Conservation (phyloP, 305 asterid species). For the Fraxinus greggii region DNA sequence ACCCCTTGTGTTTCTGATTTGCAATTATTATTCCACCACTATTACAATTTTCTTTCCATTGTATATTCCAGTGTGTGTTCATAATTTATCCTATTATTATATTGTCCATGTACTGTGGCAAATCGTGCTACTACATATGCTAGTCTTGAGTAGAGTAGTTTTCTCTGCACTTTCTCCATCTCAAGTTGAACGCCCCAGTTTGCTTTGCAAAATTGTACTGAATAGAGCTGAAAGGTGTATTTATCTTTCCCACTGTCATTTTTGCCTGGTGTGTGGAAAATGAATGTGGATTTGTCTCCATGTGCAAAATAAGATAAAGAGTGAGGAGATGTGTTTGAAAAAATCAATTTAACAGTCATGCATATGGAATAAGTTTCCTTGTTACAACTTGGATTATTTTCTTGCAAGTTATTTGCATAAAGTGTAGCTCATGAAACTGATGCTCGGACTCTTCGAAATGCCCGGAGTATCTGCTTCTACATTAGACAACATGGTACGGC, state of each 20-base stretch:
- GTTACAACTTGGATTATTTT: not conserved
- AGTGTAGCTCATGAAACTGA: not conserved
- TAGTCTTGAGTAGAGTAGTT: not conserved
- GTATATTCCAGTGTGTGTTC: not conserved
- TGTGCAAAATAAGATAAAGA: not conserved
- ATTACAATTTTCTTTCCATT: not conserved
- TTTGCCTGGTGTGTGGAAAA: not conserved
- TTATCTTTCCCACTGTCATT: not conserved
- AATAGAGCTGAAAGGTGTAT: not conserved
- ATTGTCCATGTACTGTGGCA: not conserved
- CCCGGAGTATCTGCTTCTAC: not conserved
- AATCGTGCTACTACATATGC: not conserved
- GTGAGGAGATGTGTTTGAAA: not conserved
- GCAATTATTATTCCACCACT: not conserved
- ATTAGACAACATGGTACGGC: not conserved
- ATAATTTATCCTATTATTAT: not conserved
- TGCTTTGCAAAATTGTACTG: not conserved
- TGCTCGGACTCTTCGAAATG: not conserved
- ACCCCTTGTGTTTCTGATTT: not conserved
- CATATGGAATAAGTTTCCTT: not conserved
- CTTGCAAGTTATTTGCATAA: not conserved
- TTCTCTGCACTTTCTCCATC: not conserved
- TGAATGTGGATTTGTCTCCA: not conserved
- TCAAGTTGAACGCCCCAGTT: not conserved
- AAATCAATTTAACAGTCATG: not conserved